These are phyloP conservation scores for Nepenthes alata DNA, from an alignment of 179 eudicot genomes.

Conservation along the genomic window DNA sequence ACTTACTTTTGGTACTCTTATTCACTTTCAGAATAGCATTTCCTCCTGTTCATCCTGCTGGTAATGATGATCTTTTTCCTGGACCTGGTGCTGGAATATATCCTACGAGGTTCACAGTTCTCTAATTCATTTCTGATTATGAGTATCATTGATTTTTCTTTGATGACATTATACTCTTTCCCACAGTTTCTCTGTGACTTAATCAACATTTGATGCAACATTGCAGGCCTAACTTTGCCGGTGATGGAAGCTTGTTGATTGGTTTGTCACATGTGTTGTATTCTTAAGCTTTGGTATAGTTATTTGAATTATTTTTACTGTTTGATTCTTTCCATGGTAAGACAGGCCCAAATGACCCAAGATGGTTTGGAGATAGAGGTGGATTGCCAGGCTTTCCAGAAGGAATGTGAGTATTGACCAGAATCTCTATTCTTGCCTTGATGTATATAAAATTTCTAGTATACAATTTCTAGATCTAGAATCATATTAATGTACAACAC, in stretches of 20 bases:
- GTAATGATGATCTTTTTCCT: constrained; percentile 63
- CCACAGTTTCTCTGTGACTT: background rate
- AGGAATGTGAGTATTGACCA: constrained; percentile 28
- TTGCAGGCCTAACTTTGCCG: constrained; percentile 50
- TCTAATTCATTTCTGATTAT: background rate
- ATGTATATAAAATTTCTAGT: too few species aligned
- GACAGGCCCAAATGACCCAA: constrained; percentile 75
- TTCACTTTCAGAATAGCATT: constrained; percentile 21
- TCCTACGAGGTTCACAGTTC: constrained; percentile 51
- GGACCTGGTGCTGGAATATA: constrained; percentile 76
- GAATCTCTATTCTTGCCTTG: background rate
- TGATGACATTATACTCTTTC: background rate
- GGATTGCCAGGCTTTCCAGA: constrained; percentile 49
- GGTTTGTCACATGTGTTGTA: constrained; percentile 33
- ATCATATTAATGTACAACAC: too few species aligned
- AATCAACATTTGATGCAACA: background rate
- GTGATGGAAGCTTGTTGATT: constrained; percentile 61
- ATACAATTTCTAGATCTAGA: too few species aligned
- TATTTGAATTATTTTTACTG: background rate
- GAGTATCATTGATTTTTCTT: background rate
- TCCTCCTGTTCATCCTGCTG: constrained; percentile 58
- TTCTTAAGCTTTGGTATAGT: background rate
- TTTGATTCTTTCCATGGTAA: constrained; percentile 1
- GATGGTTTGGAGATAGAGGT: constrained; percentile 47
- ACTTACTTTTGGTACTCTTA: too few species aligned